phyloP scores from a whole-genome alignment of 352 stramenopile species.

The Achlya hypogyna region DNA sequence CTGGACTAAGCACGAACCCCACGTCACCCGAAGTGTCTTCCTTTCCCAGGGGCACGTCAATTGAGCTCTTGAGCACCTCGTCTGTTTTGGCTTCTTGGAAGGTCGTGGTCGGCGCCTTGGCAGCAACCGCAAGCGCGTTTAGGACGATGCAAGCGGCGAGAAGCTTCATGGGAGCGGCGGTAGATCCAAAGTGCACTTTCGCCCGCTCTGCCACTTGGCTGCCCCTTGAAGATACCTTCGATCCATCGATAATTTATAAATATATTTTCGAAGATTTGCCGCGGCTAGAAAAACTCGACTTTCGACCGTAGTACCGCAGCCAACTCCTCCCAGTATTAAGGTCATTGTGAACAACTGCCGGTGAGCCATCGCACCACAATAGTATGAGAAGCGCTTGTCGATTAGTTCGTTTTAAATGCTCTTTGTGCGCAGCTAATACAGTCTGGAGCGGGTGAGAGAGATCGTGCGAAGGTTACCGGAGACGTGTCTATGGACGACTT shows the following conservation, averaged over 20 bases:
- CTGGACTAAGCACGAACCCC: conserved; percentile 10
- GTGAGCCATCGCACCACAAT: too few species aligned
- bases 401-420: too few species aligned
- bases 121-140: not conserved
- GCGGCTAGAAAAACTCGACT: not conserved
- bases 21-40: not conserved
- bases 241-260: not conserved
- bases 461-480: too few species aligned
- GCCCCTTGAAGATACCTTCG: not conserved
- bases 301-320: too few species aligned
- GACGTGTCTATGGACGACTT: too few species aligned
- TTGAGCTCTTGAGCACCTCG: not conserved
- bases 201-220: not conserved
- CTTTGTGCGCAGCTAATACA: too few species aligned
- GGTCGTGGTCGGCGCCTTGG: not conserved
- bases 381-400: too few species aligned
- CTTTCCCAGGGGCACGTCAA: not conserved
- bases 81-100: not conserved
- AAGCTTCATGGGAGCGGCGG: not conserved
- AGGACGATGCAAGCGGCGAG: not conserved
- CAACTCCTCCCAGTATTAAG: too few species aligned
- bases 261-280: not conserved
- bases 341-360: too few species aligned
- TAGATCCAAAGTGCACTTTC: not conserved
- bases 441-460: too few species aligned